These are phyloP conservation scores for Phytopythium litorale DNA, from an alignment of 352 stramenopile genomes.

Conservation along the genomic window DNA sequence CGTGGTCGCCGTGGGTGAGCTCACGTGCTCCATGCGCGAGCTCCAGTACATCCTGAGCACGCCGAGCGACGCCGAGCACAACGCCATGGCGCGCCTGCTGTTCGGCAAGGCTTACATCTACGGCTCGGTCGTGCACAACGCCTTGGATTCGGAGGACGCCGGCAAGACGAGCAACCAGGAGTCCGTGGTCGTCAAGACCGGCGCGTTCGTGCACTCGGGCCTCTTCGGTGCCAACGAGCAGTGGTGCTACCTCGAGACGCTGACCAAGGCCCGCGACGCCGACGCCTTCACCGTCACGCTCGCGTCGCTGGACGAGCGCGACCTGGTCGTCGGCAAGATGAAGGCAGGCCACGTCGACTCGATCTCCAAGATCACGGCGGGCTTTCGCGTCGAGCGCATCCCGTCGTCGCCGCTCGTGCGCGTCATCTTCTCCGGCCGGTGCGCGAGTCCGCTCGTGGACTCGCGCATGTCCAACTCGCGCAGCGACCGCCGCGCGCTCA, in stretches of 20 bases:
- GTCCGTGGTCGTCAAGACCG: slow-evolving; percentile 20
- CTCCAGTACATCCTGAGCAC: slow-evolving; percentile 13
- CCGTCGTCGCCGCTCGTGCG: slow-evolving; percentile 9
- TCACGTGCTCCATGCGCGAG: slow-evolving; percentile 5
- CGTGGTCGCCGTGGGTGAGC: slow-evolving; percentile 4
- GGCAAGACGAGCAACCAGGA: slow-evolving; percentile 8
- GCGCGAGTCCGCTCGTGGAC: background rate
- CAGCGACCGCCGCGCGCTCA: slow-evolving; percentile 9
- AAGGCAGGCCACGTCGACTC: slow-evolving; percentile 13
- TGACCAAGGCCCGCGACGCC: slow-evolving; percentile 10
- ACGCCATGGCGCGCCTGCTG: slow-evolving; percentile 18
- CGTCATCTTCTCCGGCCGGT: slow-evolving; percentile 15
- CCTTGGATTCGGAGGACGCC: background rate
- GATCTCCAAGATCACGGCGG: slow-evolving; percentile 8
- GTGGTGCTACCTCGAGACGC: slow-evolving; percentile 26
- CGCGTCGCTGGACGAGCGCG: slow-evolving; percentile 12
- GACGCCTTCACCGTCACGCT: slow-evolving; percentile 28
- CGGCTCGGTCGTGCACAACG: slow-evolving; percentile 16
- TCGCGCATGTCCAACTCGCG: background rate
- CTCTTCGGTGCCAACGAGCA: slow-evolving; percentile 24
- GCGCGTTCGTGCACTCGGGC: slow-evolving; percentile 16
- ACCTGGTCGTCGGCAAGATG: slow-evolving; percentile 15
- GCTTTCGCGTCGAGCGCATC: slow-evolving; percentile 12
- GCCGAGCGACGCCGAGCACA: slow-evolving; percentile 18
- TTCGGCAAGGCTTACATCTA: slow-evolving; percentile 22